Conservation (phyloP, 2,329 filamentous ascomycete genomes). For the Clathrospora elynae region DNA sequence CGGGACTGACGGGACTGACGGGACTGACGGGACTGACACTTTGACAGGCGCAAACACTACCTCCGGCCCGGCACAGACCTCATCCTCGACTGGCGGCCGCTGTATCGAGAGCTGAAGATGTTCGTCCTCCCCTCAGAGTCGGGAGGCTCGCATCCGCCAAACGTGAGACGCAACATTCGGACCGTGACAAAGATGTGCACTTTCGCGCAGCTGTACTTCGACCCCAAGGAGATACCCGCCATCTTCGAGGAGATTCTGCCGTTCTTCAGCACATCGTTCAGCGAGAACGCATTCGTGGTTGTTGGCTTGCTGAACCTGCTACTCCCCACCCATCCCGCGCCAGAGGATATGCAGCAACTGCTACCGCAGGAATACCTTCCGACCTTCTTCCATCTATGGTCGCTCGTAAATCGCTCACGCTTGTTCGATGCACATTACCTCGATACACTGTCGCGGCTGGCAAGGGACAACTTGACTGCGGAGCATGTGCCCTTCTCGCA, state of each 20-base stretch:
- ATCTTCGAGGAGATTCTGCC: constrained; percentile 60
- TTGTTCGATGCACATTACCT: constrained; percentile 84
- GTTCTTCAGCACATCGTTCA: constrained; percentile 88
- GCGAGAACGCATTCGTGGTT: constrained; percentile 92
- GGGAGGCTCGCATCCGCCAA: constrained; percentile 64
- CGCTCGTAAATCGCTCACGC: constrained; percentile 86
- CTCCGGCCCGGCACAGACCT: constrained; percentile 88
- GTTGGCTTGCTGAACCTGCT: constrained; percentile 83
- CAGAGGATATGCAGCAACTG: constrained; percentile 72
- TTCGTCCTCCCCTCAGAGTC: constrained; percentile 87
- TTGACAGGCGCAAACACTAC: constrained; percentile 85
- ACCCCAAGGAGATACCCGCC: constrained; percentile 81
- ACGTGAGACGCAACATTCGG: constrained; percentile 68
- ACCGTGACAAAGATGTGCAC: constrained; percentile 87
- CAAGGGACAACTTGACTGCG: constrained; percentile 79
- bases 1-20: constrained; percentile 37
- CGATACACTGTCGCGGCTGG: constrained; percentile 85
- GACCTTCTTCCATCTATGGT: constrained; percentile 96
- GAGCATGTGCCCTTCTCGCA: constrained; percentile 78
- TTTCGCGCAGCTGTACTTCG: constrained; percentile 90
- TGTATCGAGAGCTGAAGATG: constrained; percentile 91
- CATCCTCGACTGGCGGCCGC: constrained; percentile 87
- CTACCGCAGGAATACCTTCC: constrained; percentile 88
- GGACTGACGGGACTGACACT: constrained; percentile 43
- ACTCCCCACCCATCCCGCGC: constrained; percentile 80